Conservation (phyloP, 176 grass and related monocot species). For the Cocos nucifera region DNA sequence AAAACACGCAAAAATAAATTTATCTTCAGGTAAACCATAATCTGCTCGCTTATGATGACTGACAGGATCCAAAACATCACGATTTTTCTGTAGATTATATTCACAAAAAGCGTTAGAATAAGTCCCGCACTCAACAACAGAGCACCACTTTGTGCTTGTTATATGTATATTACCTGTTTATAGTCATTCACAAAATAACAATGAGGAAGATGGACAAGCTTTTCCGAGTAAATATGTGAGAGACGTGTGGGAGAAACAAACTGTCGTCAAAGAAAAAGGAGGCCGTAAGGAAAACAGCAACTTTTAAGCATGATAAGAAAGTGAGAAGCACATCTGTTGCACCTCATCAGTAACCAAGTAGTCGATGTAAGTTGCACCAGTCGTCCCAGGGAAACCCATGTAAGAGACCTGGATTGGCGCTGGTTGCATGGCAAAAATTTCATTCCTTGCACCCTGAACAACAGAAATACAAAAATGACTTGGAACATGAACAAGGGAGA, state of each 20-base stretch:
- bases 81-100: conserved; percentile 45
- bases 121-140: too few species aligned
- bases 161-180: conserved; percentile 48
- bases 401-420: conserved; percentile 80
- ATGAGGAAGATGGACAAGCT: conserved; percentile 80
- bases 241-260: conserved; percentile 70
- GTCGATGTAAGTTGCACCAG: conserved; percentile 73
- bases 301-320: conserved; percentile 1
- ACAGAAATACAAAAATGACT: background rate
- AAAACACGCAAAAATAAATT: conserved; percentile 89
- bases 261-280: conserved; percentile 36
- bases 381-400: conserved; percentile 86
- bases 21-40: conserved; percentile 74
- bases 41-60: conserved; percentile 66
- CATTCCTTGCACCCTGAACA: conserved; percentile 74
- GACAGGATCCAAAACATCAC: conserved; percentile 44
- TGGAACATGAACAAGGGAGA: too few species aligned
- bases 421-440: conserved; percentile 83
- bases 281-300: background rate
- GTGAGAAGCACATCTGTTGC: conserved; percentile 2
- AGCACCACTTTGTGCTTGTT: background rate
- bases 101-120: background rate
- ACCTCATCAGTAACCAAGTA: conserved; percentile 89
- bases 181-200: conserved; percentile 95
- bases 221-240: conserved; percentile 78